Percentiles rank a stretch among this genome's conserved stretches.
phyloP scores from a whole-genome alignment of 805 yeast genomes.

The Saccharomycopsis babjevae region DNA sequence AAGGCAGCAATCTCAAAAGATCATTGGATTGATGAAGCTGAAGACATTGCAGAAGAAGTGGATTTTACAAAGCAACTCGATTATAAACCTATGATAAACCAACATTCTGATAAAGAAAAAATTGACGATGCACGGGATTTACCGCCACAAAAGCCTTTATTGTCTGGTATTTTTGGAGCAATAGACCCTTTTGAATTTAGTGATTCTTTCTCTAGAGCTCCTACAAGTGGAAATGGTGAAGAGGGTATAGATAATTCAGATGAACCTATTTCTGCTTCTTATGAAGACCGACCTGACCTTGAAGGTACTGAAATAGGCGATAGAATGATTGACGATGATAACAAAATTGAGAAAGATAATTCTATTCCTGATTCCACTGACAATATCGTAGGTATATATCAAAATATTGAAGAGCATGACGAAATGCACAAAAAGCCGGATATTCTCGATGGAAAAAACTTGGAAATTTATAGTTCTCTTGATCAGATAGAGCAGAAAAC shows the following conservation, averaged over 20 bases:
- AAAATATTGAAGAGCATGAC: not conserved
- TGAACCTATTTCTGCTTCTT: not conserved
- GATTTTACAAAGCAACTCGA: not conserved
- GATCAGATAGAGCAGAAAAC: not conserved
- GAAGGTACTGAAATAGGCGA: not conserved
- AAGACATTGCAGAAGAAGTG: not conserved
- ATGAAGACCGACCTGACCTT: not conserved
- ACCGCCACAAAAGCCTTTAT: not conserved
- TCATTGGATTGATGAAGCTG: not conserved
- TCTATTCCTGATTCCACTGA: not conserved
- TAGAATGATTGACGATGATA: too few species aligned
- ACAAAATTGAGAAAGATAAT: too few species aligned
- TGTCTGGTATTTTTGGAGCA: constrained; percentile 3
- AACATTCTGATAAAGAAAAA: not conserved
- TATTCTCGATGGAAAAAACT: not conserved
- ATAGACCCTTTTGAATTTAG: constrained; percentile 10
- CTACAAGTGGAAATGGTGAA: not conserved
- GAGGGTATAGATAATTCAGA: not conserved
- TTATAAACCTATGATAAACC: not conserved
- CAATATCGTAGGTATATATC: not conserved
- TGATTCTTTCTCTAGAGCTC: not conserved
- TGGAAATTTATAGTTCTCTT: not conserved
- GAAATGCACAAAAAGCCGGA: not conserved
- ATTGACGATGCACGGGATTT: too few species aligned
- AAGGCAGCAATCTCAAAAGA: not conserved